phyloP scores from a whole-genome alignment of 164 flowering plant genomes.

The Paratinospora sagittata region DNA sequence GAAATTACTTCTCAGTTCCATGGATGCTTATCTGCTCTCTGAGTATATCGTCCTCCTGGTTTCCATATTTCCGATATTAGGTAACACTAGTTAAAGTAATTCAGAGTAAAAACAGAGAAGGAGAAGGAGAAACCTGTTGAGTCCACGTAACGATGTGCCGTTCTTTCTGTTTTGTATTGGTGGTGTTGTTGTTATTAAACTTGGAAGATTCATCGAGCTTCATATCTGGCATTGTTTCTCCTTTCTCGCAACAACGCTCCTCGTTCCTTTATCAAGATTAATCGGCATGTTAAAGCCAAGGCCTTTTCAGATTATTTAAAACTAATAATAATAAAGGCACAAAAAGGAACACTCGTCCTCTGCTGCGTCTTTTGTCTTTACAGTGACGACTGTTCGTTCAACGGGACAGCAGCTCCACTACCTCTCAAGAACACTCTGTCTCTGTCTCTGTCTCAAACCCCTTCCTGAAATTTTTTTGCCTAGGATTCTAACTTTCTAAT shows the following conservation, averaged over 20 bases:
- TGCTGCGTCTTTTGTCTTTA: conserved; percentile 17
- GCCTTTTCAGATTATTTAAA: conserved; percentile 14
- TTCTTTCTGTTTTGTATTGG: conserved; percentile 54
- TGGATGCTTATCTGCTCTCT: conserved; percentile 64
- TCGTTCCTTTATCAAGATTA: conserved; percentile 26
- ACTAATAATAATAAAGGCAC: conserved; percentile 5
- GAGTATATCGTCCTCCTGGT: conserved; percentile 89
- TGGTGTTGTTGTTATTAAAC: conserved; percentile 2
- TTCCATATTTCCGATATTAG: conserved; percentile 13
- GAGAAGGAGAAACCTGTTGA: conserved; percentile 48
- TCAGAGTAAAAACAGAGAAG: neutral
- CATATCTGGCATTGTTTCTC: conserved; percentile 22
- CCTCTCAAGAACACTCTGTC: conserved; percentile 12
- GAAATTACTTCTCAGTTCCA: conserved; percentile 78
- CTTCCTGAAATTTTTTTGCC: neutral
- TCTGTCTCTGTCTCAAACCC: conserved; percentile 2
- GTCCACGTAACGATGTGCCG: conserved; percentile 90
- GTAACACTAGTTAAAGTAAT: neutral
- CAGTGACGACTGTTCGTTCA: conserved; percentile 31
- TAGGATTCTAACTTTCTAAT: conserved; percentile 20
- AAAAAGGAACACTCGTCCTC: conserved; percentile 15
- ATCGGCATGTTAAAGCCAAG: conserved; percentile 43
- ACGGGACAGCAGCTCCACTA: conserved; percentile 18
- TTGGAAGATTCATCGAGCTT: conserved; percentile 25
- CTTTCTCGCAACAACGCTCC: conserved; percentile 24